Conservation (phyloP, 768 basidiomycete species). For the Russula griseocarnosa region DNA sequence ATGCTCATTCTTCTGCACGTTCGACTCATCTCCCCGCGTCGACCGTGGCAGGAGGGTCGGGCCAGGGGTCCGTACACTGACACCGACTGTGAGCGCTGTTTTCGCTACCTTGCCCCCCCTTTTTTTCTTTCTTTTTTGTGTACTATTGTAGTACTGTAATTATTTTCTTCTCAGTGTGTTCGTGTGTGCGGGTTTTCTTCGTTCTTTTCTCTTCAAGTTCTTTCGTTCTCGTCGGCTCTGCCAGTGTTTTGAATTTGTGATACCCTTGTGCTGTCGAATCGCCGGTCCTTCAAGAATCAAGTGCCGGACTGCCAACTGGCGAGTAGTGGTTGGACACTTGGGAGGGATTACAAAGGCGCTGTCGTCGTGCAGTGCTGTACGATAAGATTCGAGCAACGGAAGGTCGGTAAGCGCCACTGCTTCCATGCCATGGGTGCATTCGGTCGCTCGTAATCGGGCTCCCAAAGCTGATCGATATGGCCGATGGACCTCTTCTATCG, state of each 20-base stretch:
- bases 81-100: neutral
- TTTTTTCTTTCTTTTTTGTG: neutral
- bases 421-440: neutral
- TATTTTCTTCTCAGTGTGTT: neutral
- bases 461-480: neutral
- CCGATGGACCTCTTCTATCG: neutral
- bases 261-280: neutral
- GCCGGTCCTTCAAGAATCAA: neutral
- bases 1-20: constrained; percentile 3
- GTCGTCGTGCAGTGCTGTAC: neutral
- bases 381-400: neutral
- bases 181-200: neutral
- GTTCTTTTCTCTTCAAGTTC: neutral
- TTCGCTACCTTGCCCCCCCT: neutral
- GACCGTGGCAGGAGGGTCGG: constrained; percentile 4
- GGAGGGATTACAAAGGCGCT: neutral
- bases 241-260: neutral
- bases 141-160: neutral
- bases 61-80: constrained; percentile 15
- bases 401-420: neutral
- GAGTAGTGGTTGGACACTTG: neutral
- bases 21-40: constrained; percentile 1
- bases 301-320: neutral
- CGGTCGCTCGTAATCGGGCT: no score
- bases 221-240: neutral